A percentile compares a stretch with the other conserved stretches of the same genome.
phyloP scores from a whole-genome alignment of 2,329 filamentous ascomycete genomes.

The Emergomyces orientalis region DNA sequence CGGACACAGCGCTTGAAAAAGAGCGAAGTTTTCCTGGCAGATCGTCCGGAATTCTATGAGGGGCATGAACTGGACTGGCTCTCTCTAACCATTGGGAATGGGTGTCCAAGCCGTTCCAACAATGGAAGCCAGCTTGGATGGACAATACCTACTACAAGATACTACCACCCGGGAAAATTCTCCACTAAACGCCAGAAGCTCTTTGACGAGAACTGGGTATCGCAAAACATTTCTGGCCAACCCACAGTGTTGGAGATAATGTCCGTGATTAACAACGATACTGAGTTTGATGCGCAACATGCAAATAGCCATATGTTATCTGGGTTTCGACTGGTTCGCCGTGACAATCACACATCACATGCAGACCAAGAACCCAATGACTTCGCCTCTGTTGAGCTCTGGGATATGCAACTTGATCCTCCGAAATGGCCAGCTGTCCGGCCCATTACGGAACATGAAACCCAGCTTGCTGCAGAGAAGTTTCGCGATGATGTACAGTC shows the following conservation, averaged over 20 bases:
- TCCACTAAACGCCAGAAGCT: background rate
- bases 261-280: background rate
- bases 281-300: background rate
- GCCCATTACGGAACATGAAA: background rate
- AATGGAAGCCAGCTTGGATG: background rate
- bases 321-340: background rate
- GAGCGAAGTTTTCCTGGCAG: background rate
- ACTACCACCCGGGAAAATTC: background rate
- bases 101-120: too few species aligned
- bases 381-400: background rate
- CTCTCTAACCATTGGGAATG: conserved; percentile 1
- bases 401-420: background rate
- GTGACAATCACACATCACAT: background rate
- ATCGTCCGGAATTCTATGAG: background rate
- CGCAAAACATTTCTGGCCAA: background rate
- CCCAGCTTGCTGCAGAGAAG: background rate
- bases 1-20: conserved; percentile 9
- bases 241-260: background rate
- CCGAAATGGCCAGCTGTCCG: background rate
- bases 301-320: background rate
- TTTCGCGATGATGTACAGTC: background rate
- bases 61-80: conserved; percentile 8
- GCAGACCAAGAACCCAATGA: background rate
- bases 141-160: background rate
- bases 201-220: background rate